phyloP scores from a whole-genome alignment of 352 stramenopile genomes.

The Phytophthora sansomeana region DNA sequence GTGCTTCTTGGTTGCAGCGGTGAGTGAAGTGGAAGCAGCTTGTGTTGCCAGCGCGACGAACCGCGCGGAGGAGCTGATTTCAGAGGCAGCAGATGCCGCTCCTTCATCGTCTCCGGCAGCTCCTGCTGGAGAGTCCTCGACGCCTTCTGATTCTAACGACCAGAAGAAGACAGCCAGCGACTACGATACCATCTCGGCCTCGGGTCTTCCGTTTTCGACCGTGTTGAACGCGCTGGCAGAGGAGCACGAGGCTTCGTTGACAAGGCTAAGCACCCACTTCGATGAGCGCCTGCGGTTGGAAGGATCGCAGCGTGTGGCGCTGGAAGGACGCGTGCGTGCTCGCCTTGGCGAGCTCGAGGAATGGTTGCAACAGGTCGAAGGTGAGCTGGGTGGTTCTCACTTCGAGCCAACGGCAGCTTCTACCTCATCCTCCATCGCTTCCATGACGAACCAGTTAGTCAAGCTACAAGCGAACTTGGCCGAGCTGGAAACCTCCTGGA shows the following conservation, averaged over 20 bases:
- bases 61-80: constrained; percentile 23
- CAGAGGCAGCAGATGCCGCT: constrained; percentile 8
- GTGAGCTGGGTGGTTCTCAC: constrained; percentile 61
- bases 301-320: constrained; percentile 65
- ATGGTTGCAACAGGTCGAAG: constrained; percentile 85
- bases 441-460: constrained; percentile 27
- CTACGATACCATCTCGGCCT: constrained; percentile 14
- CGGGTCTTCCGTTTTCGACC: constrained; percentile 51
- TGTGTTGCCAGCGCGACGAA: constrained; percentile 25
- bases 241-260: constrained; percentile 76
- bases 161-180: constrained; percentile 18
- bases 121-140: constrained; percentile 27
- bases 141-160: constrained; percentile 12
- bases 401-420: constrained; percentile 26
- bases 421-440: constrained; percentile 27
- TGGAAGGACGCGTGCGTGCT: constrained; percentile 64
- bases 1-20: constrained; percentile 8
- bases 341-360: constrained; percentile 75
- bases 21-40: constrained; percentile 27
- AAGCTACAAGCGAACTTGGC: constrained; percentile 28
- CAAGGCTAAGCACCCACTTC: constrained; percentile 72
- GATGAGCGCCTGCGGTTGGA: constrained; percentile 70
- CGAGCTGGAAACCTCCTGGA: constrained; percentile 27
- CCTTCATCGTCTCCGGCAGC: constrained; percentile 22
- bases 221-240: constrained; percentile 65